Percentiles rank a stretch among this genome's conserved stretches.
These are phyloP conservation scores for Annona cherimola DNA, from an alignment of 164 flowering plant species.

Conservation along the genomic window DNA sequence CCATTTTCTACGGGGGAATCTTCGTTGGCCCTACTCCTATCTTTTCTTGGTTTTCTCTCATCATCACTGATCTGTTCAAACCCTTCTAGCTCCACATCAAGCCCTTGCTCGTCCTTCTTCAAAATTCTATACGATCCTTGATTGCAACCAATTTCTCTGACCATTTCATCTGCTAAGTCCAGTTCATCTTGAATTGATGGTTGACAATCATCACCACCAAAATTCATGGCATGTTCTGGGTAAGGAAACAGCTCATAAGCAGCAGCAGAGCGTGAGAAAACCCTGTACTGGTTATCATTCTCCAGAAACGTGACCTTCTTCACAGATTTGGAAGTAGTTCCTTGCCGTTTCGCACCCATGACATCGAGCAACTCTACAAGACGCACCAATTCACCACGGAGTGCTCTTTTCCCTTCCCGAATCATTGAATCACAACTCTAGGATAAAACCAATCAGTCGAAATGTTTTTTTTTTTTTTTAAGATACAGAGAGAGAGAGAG, in stretches of 20 bases:
- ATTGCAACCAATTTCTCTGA: conserved; percentile 26
- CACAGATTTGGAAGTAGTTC: conserved; percentile 18
- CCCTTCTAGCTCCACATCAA: conserved; percentile 32
- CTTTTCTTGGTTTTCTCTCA: conserved; percentile 8
- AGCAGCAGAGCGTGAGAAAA: conserved; percentile 20
- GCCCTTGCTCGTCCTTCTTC: conserved; percentile 28
- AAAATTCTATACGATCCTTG: conserved; percentile 23
- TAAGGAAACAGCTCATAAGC: conserved; percentile 12
- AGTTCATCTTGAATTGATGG: conserved; percentile 15
- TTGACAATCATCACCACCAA: conserved; percentile 10
- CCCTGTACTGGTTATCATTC: neutral
- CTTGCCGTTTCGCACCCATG: conserved; percentile 30
- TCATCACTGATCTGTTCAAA: conserved; percentile 29
- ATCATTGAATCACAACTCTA: conserved; percentile 58
- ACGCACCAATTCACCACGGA: conserved; percentile 45
- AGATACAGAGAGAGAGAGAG: neutral
- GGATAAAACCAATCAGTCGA: conserved; percentile 6
- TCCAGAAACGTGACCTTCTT: conserved; percentile 31
- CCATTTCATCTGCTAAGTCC: conserved; percentile 29
- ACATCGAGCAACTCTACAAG: conserved; percentile 60
- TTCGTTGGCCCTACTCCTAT: conserved; percentile 46
- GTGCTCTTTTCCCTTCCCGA: conserved; percentile 45
- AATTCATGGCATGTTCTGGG: neutral
- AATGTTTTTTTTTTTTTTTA: neutral
- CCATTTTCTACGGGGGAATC: conserved; percentile 16